Conservation (phyloP, 2,329 filamentous ascomycete species). For the Penicillium verrucosum region DNA sequence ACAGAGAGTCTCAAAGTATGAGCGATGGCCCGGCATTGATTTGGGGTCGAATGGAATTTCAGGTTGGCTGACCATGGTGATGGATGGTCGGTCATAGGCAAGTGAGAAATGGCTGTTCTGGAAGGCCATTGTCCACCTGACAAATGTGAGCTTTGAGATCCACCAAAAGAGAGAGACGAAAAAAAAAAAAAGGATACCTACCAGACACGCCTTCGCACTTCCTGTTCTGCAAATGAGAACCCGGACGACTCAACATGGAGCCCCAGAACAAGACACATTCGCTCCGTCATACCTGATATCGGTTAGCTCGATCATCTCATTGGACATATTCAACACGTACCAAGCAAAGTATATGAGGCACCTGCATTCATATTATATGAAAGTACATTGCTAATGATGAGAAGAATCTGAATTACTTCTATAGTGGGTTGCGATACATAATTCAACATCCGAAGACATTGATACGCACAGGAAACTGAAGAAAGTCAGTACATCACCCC, state of each 20-base stretch:
- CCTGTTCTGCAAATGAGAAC: slow-evolving; percentile 45
- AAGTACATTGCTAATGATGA: slow-evolving; percentile 61
- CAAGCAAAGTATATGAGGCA: slow-evolving; percentile 59
- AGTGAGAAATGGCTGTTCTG: slow-evolving; percentile 61
- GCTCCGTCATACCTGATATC: slow-evolving; percentile 32
- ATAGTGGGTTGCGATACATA: slow-evolving; percentile 60
- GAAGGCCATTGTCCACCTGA: slow-evolving; percentile 57
- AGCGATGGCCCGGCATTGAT: slow-evolving; percentile 50
- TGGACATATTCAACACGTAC: slow-evolving; percentile 27
- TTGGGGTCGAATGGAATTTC: slow-evolving; percentile 49
- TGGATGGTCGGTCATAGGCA: slow-evolving; percentile 57
- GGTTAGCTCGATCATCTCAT: slow-evolving; percentile 18
- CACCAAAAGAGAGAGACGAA: neutral
- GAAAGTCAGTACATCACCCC: slow-evolving; percentile 15
- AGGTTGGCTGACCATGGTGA: slow-evolving; percentile 49
- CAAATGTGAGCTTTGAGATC: neutral
- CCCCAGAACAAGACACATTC: slow-evolving; percentile 56
- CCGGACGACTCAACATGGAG: slow-evolving; percentile 54
- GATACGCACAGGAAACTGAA: slow-evolving; percentile 61
- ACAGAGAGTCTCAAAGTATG: slow-evolving; percentile 56
- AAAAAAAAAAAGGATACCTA: slow-evolving; percentile 15
- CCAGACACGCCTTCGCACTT: slow-evolving; percentile 39
- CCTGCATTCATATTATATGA: slow-evolving; percentile 65
- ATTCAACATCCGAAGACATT: slow-evolving; percentile 62
- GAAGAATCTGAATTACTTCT: slow-evolving; percentile 59